Evolutionary conservation across 2,329 filamentous ascomycete genomes (phyloP).

Genomic region (Pseudogymnoascus sp.): DNA sequence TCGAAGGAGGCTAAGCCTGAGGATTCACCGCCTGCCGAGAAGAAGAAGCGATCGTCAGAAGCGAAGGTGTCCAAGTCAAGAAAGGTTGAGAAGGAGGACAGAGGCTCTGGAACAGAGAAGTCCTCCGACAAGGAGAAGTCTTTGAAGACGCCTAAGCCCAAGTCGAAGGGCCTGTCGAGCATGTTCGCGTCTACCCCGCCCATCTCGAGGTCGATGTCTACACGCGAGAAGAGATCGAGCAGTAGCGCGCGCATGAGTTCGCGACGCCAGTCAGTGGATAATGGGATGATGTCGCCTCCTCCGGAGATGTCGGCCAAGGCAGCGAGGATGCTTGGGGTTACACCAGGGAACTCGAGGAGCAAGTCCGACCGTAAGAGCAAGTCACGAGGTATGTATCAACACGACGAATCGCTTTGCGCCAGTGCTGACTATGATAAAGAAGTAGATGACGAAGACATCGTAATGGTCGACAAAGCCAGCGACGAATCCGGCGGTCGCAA

Average conservation of each 20-base stretch:
- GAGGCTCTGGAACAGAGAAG: conserved; percentile 58
- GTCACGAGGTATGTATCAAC: conserved; percentile 29
- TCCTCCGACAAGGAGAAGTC: conserved; percentile 62
- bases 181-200: conserved; percentile 63
- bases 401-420: neutral
- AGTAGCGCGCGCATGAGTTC: conserved; percentile 50
- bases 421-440: conserved; percentile 14
- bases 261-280: conserved; percentile 60
- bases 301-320: conserved; percentile 67
- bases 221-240: conserved; percentile 53
- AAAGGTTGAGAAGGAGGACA: conserved; percentile 54
- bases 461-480: conserved; percentile 41
- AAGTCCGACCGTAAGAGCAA: conserved; percentile 41
- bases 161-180: conserved; percentile 44
- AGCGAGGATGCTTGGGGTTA: conserved; percentile 64
- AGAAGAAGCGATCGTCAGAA: conserved; percentile 38
- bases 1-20: conserved; percentile 26
- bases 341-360: conserved; percentile 38
- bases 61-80: conserved; percentile 47
- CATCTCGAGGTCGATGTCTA: conserved; percentile 61
- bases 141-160: conserved; percentile 34
- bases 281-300: conserved; percentile 62
- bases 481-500: conserved; percentile 22
- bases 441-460: conserved; percentile 42
- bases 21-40: conserved; percentile 23